Conservation (phyloP, 2,329 filamentous ascomycete species). For the Ophiocordyceps unilateralis region DNA sequence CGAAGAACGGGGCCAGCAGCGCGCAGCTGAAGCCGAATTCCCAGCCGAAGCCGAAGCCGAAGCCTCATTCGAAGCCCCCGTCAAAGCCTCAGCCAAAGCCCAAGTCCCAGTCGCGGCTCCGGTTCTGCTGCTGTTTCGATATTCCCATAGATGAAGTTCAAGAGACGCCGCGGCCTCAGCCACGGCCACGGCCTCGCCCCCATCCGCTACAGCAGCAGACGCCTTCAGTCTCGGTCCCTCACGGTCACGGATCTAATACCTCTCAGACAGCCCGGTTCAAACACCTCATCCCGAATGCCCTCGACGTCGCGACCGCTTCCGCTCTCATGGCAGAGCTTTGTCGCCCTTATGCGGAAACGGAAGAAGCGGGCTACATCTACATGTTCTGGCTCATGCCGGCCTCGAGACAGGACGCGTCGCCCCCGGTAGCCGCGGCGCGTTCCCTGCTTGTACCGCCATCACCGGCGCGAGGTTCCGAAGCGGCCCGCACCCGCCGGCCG, state of each 20-base stretch:
- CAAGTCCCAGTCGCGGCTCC: constrained; percentile 14
- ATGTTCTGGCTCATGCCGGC: constrained; percentile 87
- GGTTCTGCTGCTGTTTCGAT: constrained; percentile 35
- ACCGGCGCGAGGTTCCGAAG: constrained; percentile 9
- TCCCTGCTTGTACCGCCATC: constrained; percentile 38
- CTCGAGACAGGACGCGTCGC: constrained; percentile 31
- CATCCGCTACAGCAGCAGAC: constrained; percentile 17
- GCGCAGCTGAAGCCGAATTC: too few species aligned
- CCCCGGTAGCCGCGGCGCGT: constrained; percentile 40
- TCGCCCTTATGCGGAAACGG: constrained; percentile 48
- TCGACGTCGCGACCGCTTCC: constrained; percentile 52
- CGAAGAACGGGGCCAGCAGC: constrained; percentile 9
- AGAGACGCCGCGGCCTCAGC: constrained; percentile 16
- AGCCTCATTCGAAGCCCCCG: too few species aligned
- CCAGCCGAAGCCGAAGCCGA: too few species aligned
- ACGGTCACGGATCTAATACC: constrained; percentile 10
- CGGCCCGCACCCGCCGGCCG: constrained; percentile 23
- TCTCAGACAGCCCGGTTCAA: constrained; percentile 16
- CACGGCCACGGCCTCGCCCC: constrained; percentile 27
- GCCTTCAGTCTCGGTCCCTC: constrained; percentile 7
- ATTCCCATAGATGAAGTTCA: constrained; percentile 26
- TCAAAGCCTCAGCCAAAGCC: constrained; percentile 4
- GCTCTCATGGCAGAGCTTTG: constrained; percentile 59
- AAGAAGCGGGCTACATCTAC: constrained; percentile 85
- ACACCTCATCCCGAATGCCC: constrained; percentile 46